Base-by-base conservation (phyloP, 352 stramenopile genomes). In the Thraustochytrium sp. region DNA sequence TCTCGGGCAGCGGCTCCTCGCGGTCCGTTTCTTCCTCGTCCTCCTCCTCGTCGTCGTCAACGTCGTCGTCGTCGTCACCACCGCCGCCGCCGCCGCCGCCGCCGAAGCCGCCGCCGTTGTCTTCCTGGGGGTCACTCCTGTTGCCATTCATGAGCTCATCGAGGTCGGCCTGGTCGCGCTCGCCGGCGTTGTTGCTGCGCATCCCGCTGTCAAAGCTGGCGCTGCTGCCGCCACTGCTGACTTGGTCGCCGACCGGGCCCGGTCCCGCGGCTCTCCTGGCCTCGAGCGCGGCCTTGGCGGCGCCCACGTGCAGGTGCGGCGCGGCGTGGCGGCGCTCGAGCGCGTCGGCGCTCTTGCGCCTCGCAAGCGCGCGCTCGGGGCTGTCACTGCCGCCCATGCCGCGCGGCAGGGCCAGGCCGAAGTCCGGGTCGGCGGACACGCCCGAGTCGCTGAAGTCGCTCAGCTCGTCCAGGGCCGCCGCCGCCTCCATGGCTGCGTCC, bases 401-500 rank as follows among this genome's bases (percentile, higher is more conserved):
- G 18, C 48, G 48, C n/a, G 59, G 26, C 40, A 72, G 31, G 40
- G 59, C 26, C 40, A 72, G 26, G 5, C 26, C 34, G 31, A 72
- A 72, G 36, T 72, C 59, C 9, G 36, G 26, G 21, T 72, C 59
- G 16, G 59, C 0, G 2, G 59, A 72, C 13, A 46, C 13, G 23
- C 40, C 59, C 13, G 59, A 72, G 40, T 72, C 59, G 9, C 59
- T 72, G 46, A 72, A 72, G 59, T 72, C 59, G 59, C 59, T 72
- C 0, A 72, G 59, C 13, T 72, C 59, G 16, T 72, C 59, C 9
- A 72, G 36, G 34, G 42, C 59, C 11, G 59, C 40, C 16, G 0
- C 40, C 9, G 42, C 59, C 59, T 44, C 46, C 59, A 29, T 49
- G 36, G 9, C 26, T 72, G 2, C 13, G n/a, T n/a, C n/a, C n/a